A percentile compares a stretch with the other conserved stretches of the same genome.
These are phyloP conservation scores for Paecilomyces sp. DNA, from an alignment of 2,329 filamentous ascomycete species.

Conservation along the genomic window DNA sequence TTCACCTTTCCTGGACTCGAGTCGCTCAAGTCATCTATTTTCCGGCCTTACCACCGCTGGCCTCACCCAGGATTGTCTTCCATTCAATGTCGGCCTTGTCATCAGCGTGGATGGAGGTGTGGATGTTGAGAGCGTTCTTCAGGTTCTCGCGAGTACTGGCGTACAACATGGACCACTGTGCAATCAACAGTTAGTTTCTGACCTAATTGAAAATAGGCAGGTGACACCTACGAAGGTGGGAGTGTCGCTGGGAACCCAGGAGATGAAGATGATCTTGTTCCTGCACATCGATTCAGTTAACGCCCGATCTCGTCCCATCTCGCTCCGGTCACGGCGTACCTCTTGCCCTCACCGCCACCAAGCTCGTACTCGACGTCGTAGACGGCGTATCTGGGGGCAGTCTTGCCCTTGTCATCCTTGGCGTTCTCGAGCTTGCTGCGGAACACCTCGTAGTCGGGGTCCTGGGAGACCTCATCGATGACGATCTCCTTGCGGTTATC, in stretches of 20 bases:
- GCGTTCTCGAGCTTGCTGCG: constrained; percentile 37
- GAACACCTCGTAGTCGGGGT: constrained; percentile 43
- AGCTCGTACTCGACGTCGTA: constrained; percentile 46
- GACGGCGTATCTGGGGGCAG: constrained; percentile 42
- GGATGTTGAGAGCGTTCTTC: constrained; percentile 48
- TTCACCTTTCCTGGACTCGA: constrained; percentile 22
- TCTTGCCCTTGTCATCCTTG: constrained; percentile 35
- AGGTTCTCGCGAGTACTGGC: constrained; percentile 42
- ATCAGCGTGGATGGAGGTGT: constrained; percentile 34
- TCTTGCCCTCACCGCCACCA: constrained; percentile 40
- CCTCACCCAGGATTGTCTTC: constrained; percentile 31
- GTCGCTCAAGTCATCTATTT: constrained; percentile 28
- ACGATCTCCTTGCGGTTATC: constrained; percentile 45
- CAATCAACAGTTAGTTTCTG: constrained; percentile 8
- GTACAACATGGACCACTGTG: constrained; percentile 44
- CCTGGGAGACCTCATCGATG: constrained; percentile 38
- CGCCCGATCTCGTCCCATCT: background rate
- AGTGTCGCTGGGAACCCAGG: constrained; percentile 36
- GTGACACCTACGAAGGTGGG: constrained; percentile 31
- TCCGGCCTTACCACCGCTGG: constrained; percentile 33
- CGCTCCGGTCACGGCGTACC: constrained; percentile 24
- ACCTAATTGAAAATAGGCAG: background rate
- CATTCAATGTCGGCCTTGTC: constrained; percentile 36
- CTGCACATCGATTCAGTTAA: constrained; percentile 17
- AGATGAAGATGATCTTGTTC: constrained; percentile 47